phyloP scores from a whole-genome alignment of 2,329 filamentous ascomycete species.

The Zymoseptoria ardabiliae region DNA sequence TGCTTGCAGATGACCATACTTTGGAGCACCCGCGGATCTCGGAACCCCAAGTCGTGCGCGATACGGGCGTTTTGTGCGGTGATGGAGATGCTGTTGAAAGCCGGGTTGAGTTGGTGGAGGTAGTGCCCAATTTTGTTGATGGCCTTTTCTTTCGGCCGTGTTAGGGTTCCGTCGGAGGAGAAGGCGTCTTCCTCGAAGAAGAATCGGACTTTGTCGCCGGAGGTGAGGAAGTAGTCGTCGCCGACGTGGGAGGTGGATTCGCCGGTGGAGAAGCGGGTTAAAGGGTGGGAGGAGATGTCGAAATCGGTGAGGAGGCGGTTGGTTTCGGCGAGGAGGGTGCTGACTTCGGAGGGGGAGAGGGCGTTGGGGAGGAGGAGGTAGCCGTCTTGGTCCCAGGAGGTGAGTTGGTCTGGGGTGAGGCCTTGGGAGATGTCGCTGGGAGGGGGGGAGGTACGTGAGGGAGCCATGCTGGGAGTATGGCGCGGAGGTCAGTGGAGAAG shows the following conservation, averaged over 20 bases:
- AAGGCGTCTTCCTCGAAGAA: conserved; percentile 98
- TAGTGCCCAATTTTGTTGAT: conserved; percentile 63
- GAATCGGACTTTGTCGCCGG: conserved; percentile 87
- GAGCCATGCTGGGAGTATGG: conserved; percentile 8
- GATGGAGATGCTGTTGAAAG: conserved; percentile 46
- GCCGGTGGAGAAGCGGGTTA: conserved; percentile 90
- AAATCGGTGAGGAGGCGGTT: conserved; percentile 66
- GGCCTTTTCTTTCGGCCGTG: conserved; percentile 71
- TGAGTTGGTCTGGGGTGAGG: conserved; percentile 64
- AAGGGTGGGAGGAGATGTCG: conserved; percentile 73
- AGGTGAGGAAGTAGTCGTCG: conserved; percentile 87
- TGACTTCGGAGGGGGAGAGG: conserved; percentile 58
- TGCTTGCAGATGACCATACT: conserved; percentile 99
- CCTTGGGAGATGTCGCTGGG: conserved; percentile 34
- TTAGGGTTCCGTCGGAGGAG: conserved; percentile 53
- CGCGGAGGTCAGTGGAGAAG: background rate
- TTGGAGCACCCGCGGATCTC: conserved; percentile 72
- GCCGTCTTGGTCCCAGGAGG: conserved; percentile 71
- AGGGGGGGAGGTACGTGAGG: conserved; percentile 25
- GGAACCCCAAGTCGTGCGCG: conserved; percentile 64
- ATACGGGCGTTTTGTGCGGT: conserved; percentile 54
- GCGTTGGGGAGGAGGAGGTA: conserved; percentile 82
- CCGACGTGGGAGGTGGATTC: conserved; percentile 70
- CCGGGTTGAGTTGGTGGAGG: conserved; percentile 40
- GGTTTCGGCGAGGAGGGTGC: conserved; percentile 66